Conservation (phyloP, 805 yeast species). For the Lachancea quebecensis region DNA sequence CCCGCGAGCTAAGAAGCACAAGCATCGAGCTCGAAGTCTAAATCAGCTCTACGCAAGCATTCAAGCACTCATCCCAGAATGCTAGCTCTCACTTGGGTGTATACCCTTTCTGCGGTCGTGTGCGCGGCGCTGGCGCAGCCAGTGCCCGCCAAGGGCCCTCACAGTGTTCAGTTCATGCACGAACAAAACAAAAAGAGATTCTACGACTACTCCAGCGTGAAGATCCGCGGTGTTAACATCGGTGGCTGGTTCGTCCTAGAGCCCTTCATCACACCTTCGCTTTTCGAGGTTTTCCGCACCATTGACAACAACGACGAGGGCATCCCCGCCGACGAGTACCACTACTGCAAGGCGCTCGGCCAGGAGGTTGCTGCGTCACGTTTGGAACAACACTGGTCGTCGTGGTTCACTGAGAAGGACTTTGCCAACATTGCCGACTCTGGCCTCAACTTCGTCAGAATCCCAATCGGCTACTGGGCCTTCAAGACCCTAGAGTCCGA, state of each 20-base stretch:
- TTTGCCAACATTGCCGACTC: slow-evolving; percentile 48
- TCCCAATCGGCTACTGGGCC: slow-evolving; percentile 97
- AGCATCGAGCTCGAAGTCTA: too few species aligned
- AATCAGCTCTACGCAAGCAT: too few species aligned
- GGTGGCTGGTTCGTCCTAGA: slow-evolving; percentile 92
- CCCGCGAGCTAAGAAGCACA: too few species aligned
- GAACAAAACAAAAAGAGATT: slow-evolving; percentile 17
- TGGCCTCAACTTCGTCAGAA: slow-evolving; percentile 80
- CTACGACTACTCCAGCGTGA: slow-evolving; percentile 19
- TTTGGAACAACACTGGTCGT: slow-evolving; percentile 66
- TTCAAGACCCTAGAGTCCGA: slow-evolving; percentile 54
- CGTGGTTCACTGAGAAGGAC: slow-evolving; percentile 71
- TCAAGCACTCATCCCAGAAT: not conserved
- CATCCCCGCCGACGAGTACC: slow-evolving; percentile 80
- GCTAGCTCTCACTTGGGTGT: slow-evolving; percentile 1
- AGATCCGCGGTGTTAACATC: slow-evolving; percentile 57
- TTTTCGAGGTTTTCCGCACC: slow-evolving; percentile 47
- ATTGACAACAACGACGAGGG: slow-evolving; percentile 30
- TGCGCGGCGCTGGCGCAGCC: slow-evolving; percentile 13
- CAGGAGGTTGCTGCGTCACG: slow-evolving; percentile 44
- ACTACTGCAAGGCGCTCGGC: slow-evolving; percentile 56
- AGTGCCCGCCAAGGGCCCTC: slow-evolving; percentile 15
- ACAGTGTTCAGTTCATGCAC: slow-evolving; percentile 16
- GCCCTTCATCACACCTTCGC: slow-evolving; percentile 77
- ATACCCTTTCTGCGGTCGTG: slow-evolving; percentile 1